A percentile compares a stretch with the other conserved stretches of the same genome.
These are phyloP conservation scores for Eucalyptus cloeziana DNA, from an alignment of 345 rosid species.

Conservation along the genomic window DNA sequence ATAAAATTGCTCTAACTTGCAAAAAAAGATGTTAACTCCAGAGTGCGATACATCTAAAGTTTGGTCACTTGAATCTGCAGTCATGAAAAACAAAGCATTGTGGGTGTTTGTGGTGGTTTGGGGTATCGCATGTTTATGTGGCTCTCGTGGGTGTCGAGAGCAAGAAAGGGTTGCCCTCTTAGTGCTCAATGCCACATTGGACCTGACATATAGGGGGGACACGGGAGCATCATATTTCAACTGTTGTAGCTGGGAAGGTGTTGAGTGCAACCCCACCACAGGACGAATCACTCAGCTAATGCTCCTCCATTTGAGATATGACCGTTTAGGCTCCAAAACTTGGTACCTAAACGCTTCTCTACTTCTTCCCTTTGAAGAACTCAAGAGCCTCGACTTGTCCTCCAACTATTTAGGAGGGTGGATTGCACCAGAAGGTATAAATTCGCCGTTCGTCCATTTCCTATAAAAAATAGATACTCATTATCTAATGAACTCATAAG, in stretches of 20 bases:
- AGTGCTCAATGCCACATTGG: background rate
- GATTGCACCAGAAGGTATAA: background rate
- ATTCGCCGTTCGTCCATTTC: too few relatives aligned
- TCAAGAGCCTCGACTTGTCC: background rate
- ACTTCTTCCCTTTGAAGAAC: background rate
- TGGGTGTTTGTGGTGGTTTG: background rate
- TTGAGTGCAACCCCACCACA: background rate
- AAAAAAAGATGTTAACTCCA: too few relatives aligned
- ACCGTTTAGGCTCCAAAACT: background rate
- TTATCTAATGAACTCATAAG: too few relatives aligned
- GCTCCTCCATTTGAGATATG: rapidly evolving
- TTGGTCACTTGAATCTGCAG: background rate
- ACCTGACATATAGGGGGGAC: rapidly evolving
- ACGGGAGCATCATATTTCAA: rapidly evolving
- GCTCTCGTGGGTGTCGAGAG: rapidly evolving
- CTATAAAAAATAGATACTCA: too few relatives aligned
- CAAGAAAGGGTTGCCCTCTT: background rate
- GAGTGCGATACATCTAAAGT: too few relatives aligned
- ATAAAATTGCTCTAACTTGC: too few relatives aligned
- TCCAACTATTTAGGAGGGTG: background rate
- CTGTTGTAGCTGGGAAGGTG: rapidly evolving
- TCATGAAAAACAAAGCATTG: background rate
- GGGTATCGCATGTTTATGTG: background rate
- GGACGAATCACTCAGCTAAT: background rate
- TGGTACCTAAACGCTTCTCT: background rate